A percentile compares a stretch with the other conserved stretches of the same genome.
These are phyloP conservation scores for Neofusicoccum laricinum DNA, from an alignment of 2,329 filamentous ascomycete genomes.

Conservation along the genomic window DNA sequence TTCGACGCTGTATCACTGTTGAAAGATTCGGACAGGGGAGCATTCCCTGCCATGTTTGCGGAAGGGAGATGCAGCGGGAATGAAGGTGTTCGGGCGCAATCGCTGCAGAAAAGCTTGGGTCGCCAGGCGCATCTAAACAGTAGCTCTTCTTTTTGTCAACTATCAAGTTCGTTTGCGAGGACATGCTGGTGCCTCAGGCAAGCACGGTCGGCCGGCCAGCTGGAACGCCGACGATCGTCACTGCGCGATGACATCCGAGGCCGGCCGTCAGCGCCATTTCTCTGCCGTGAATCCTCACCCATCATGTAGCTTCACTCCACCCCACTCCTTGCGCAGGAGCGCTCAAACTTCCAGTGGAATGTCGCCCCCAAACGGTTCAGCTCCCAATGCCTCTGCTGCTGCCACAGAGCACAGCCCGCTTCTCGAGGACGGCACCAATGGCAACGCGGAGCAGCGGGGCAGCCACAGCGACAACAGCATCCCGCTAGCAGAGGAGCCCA, in stretches of 20 bases:
- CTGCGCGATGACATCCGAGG: background rate
- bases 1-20: no score
- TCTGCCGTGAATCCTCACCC: background rate
- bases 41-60: no score
- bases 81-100: no score
- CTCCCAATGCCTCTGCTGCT: background rate
- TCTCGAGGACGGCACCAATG: conserved; percentile 1
- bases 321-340: background rate
- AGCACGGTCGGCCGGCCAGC: background rate
- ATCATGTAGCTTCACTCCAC: background rate
- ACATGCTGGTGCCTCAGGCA: background rate
- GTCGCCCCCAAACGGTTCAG: background rate
- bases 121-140: no score
- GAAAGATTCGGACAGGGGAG: no score
- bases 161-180: no score
- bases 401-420: conserved; percentile 16
- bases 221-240: background rate
- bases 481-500: conserved; percentile 39
- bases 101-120: no score
- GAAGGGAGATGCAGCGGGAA: no score
- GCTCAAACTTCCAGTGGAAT: background rate
- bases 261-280: background rate
- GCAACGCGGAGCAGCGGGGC: background rate
- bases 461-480: background rate
- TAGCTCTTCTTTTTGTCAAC: no score